Evolutionary conservation across 2,329 filamentous ascomycete species (phyloP).

Genomic region (Penicillium sp.): DNA sequence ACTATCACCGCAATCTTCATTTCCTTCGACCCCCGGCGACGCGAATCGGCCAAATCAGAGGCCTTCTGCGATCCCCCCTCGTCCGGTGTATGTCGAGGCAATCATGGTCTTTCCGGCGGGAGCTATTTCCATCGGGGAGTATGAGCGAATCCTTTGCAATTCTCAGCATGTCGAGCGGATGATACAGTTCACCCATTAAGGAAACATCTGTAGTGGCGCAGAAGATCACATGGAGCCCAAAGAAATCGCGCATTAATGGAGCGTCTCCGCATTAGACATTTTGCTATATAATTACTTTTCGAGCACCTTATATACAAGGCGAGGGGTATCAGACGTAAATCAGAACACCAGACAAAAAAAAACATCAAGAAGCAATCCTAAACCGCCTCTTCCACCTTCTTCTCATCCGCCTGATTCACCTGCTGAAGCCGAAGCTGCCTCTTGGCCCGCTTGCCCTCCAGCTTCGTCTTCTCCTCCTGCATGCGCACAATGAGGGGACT

Average conservation of each 20-base stretch:
- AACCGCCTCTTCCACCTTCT: slow-evolving; percentile 15
- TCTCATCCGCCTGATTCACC: slow-evolving; percentile 7
- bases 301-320: slow-evolving; percentile 11
- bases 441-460: slow-evolving; percentile 37
- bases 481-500: slow-evolving; percentile 50
- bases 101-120: slow-evolving; percentile 70
- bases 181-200: slow-evolving; percentile 12
- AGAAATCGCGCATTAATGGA: not conserved
- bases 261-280: slow-evolving; percentile 3
- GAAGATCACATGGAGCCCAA: not conserved
- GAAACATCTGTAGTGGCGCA: not conserved
- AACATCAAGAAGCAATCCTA: not conserved
- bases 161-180: slow-evolving; percentile 29
- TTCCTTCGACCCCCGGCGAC: slow-evolving; percentile 11
- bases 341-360: not conserved
- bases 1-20: slow-evolving; percentile 7
- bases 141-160: slow-evolving; percentile 53
- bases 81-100: slow-evolving; percentile 56
- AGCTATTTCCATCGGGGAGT: slow-evolving; percentile 60
- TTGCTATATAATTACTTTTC: slow-evolving; percentile 10
- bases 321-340: slow-evolving; percentile 9
- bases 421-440: slow-evolving; percentile 13
- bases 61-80: slow-evolving; percentile 4
- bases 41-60: slow-evolving; percentile 1
- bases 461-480: slow-evolving; percentile 44